Evolutionary conservation across 345 rosid species (phyloP), one percentile per base, ranked within the genome.

Genomic region (Geranium brycei): DNA sequence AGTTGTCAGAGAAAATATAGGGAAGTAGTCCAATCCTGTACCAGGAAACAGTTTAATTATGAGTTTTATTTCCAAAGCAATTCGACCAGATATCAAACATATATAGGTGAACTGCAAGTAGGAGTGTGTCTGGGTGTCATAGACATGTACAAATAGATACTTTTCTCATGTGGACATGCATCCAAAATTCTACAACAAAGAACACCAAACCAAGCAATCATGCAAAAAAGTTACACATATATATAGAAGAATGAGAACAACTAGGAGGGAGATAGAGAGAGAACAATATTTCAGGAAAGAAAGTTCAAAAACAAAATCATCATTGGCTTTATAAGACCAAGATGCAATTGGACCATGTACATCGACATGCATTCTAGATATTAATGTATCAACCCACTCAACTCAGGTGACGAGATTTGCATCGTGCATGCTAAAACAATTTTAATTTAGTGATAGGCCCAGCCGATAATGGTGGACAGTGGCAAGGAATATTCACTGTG

Each of bases 1-100:
- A 81, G 70, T 83, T 75, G 38, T 80, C 81, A 56, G 87, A 86
- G 59, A 72, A 76, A 58, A 79, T 62, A 63, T 62, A 68, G 19
- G 73, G 59, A 11, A 86, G 66, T 58, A 80, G 76, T 65, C 84
- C 83, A 55, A 35, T 66, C 76, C 89, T 84, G 84, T 76, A 73
- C 41, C 53, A 66, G 4, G 6, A 30, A 68, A 47, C 57, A 32
- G 62, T 17, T 5, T 8, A 6, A 63, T 18, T 14, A 18, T 68
- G 15, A 66, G 67, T 47, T 30, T 51, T 47, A 57, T 57, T 12
- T 53, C 18, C 17, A 65, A 13, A 57, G 60, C 31, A 67, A 31
- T 62, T 57, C 41, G 57, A n/a, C 58, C 53, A 47, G 14, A 47
- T 47, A 47, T 47, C 53, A 11, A 47, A 47, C 5, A 47, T 11